These are phyloP conservation scores for Lachancea cidri DNA, from an alignment of 805 yeast species.

Conservation along the genomic window DNA sequence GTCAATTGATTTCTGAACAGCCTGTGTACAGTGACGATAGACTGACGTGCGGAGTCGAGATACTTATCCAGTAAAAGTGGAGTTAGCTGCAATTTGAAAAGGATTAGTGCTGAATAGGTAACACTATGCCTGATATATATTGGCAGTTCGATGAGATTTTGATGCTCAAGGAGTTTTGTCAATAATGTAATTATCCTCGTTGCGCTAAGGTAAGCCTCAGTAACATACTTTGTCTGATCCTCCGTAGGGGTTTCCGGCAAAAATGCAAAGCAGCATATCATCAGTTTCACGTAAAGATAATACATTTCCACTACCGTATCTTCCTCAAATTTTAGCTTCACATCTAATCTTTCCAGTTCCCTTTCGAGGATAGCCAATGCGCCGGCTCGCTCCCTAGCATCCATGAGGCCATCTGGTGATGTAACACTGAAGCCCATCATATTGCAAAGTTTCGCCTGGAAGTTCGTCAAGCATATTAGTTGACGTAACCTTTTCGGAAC, in stretches of 20 bases:
- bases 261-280: slow-evolving; percentile 85
- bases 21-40: slow-evolving; percentile 89
- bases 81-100: slow-evolving; percentile 77
- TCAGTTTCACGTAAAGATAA: slow-evolving; percentile 68
- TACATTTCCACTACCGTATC: slow-evolving; percentile 71
- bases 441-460: slow-evolving; percentile 76
- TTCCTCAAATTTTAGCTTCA: slow-evolving; percentile 56
- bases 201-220: slow-evolving; percentile 72
- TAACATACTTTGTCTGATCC: slow-evolving; percentile 80
- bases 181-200: slow-evolving; percentile 77
- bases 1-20: slow-evolving; percentile 80
- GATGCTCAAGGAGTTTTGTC: slow-evolving; percentile 60
- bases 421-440: slow-evolving; percentile 84
- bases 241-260: slow-evolving; percentile 84
- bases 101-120: slow-evolving; percentile 68
- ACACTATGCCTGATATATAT: slow-evolving; percentile 83
- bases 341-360: slow-evolving; percentile 69
- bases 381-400: slow-evolving; percentile 76
- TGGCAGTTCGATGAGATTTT: slow-evolving; percentile 77
- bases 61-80: slow-evolving; percentile 61
- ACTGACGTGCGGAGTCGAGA: slow-evolving; percentile 85
- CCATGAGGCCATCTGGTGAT: slow-evolving; percentile 84
- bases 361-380: slow-evolving; percentile 71
- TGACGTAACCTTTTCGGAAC: slow-evolving; percentile 70
- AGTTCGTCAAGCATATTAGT: slow-evolving; percentile 66